phyloP scores from a whole-genome alignment of 495 filamentous ascomycete genomes.

The Neurospora sp. region DNA sequence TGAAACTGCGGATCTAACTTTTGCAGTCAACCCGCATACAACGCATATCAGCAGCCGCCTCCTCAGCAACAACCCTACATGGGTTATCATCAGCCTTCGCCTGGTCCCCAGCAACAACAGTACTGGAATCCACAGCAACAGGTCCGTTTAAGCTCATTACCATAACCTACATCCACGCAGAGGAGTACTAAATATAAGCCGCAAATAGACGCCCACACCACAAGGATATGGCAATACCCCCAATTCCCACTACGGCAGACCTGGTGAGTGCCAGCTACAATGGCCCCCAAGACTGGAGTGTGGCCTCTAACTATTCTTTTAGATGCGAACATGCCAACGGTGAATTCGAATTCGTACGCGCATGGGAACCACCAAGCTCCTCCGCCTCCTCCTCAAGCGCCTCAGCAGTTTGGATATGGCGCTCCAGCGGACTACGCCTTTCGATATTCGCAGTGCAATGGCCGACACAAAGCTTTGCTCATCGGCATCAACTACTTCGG shows the following conservation, averaged over 20 bases:
- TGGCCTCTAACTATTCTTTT: not conserved
- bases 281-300: not conserved
- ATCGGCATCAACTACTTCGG: slow-evolving; percentile 98
- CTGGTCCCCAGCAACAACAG: slow-evolving; percentile 15
- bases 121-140: not conserved
- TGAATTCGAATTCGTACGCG: slow-evolving; percentile 41
- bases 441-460: slow-evolving; percentile 87
- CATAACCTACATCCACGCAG: not conserved
- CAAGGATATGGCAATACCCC: slow-evolving; percentile 28
- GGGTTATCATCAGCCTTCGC: slow-evolving; percentile 24
- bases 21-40: slow-evolving; percentile 12
- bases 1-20: not conserved
- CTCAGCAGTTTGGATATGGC: slow-evolving; percentile 64
- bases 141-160: not conserved
- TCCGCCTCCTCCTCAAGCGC: slow-evolving; percentile 46
- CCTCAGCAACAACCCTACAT: slow-evolving; percentile 19
- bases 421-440: slow-evolving; percentile 73
- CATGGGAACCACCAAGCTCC: slow-evolving; percentile 45
- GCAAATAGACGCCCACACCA: not conserved
- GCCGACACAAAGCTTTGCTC: slow-evolving; percentile 80
- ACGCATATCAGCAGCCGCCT: slow-evolving; percentile 14
- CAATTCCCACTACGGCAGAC: slow-evolving; percentile 27
- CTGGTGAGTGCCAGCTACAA: slow-evolving; percentile 22
- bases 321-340: slow-evolving; percentile 30
- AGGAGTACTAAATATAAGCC: not conserved